Base-by-base conservation (phyloP, 495 filamentous ascomycete genomes). In the Apodospora peruviana region DNA sequence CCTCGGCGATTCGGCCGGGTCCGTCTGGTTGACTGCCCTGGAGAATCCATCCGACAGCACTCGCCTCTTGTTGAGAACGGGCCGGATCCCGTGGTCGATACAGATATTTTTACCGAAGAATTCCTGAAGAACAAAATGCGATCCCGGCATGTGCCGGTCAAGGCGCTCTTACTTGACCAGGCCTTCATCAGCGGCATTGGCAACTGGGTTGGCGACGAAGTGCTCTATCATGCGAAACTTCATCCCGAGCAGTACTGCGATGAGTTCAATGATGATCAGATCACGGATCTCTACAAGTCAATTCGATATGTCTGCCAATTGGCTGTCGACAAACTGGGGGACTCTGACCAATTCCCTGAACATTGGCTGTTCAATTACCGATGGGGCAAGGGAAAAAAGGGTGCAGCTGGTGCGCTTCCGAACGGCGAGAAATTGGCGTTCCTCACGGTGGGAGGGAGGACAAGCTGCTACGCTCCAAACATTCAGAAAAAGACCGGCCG, bases 141-240 rank as follows among this genome's bases (percentile, higher is more conserved):
- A 36, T 81, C 73, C 32, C 90, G 90, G 47, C 85, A 80, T 46
- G 84, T 95, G 1, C 88, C 91, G 0, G 73, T 97, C 40, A 96
- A 96, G 60, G 84, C 88, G 0, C 71, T 95, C 42, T 66, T 98
- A 18, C 75, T 96, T 11, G 88, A 96, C 58, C 93, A 98, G 62
- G 74, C 79, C n/a, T 86, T 85, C 57, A 84, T 97, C 43, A 90
- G 88, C 57, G 93, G 93, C 4, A 88, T 98, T 41, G 93, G 93
- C 2, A 97, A 96, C 56, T 97, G 91, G 93, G 90, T 98, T 54
- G 90, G 82, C 0, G 93, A 98, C 59, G 93, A 98, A 55, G 83
- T 96, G 23, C 62, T 98, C 22, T 96, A 87, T 57, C 81, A 96
- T 55, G 84, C 91, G 4, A 83, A 78, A 46, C 78, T 96, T 14